Conservation (phyloP, 169 alveolate species). For the Plasmodium vivax region DNA sequence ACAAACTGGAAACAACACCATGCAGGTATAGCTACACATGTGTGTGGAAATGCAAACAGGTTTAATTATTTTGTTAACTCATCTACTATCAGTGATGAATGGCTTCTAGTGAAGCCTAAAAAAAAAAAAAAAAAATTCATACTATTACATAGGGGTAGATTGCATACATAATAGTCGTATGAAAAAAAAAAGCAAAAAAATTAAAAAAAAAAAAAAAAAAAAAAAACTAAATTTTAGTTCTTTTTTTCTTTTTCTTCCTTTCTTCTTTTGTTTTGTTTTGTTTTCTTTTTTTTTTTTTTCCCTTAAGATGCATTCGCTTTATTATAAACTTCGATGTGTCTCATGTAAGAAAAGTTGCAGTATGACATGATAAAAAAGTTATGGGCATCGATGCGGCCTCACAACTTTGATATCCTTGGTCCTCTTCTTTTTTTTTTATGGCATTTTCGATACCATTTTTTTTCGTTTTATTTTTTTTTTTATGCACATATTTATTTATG, state of each 20-base stretch:
- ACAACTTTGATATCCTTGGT: neutral
- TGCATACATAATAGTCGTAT: constrained; percentile 2
- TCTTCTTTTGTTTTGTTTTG: neutral
- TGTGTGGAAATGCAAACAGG: neutral
- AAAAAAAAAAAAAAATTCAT: neutral
- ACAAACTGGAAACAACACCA: neutral
- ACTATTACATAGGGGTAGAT: neutral
- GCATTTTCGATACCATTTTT: neutral
- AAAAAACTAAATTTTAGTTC: neutral
- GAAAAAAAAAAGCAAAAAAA: constrained; percentile 30
- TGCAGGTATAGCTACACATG: neutral
- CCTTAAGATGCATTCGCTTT: constrained; percentile 62
- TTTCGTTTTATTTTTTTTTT: neutral
- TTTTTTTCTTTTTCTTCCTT: constrained; percentile 2
- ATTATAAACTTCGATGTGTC: constrained; percentile 8
- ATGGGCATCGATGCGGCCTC: neutral
- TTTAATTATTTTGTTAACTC: neutral
- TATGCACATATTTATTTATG: neutral
- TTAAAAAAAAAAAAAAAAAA: constrained; percentile 47
- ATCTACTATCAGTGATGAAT: neutral
- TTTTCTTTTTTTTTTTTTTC: neutral
- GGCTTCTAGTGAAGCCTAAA: constrained; percentile 77
- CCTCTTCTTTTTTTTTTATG: neutral
- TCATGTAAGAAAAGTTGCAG: neutral
- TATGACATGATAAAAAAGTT: neutral